phyloP scores from a whole-genome alignment of 192 early-diverging fungal genomes.

The Entomortierella chlamydospora region DNA sequence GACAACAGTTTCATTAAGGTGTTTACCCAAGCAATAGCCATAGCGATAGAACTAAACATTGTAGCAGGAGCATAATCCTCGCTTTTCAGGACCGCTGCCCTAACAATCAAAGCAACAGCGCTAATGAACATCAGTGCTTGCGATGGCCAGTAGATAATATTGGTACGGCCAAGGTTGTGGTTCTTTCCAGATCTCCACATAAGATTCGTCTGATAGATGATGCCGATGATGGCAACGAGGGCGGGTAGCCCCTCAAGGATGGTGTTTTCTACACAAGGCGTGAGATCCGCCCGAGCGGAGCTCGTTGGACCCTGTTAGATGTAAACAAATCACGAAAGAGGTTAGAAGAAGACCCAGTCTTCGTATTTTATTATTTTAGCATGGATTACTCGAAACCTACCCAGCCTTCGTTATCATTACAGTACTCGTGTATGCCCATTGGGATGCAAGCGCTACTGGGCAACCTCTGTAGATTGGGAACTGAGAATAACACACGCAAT shows the following conservation, averaged over 20 bases:
- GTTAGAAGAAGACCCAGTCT: too few species aligned
- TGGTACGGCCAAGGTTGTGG: constrained; percentile 42
- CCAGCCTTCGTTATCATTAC: constrained; percentile 38
- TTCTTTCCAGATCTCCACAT: constrained; percentile 39
- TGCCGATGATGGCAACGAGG: constrained; percentile 16
- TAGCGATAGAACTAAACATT: constrained; percentile 38
- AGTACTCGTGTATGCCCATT: constrained; percentile 27
- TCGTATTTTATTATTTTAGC: too few species aligned
- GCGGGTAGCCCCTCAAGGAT: constrained; percentile 44
- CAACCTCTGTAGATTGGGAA: background rate
- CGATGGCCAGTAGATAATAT: constrained; percentile 45
- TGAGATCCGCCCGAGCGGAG: constrained; percentile 17
- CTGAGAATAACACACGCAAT: background rate
- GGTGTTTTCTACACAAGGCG: constrained; percentile 48
- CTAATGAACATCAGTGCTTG: constrained; percentile 41
- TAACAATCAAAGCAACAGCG: constrained; percentile 23
- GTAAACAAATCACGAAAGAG: too few species aligned
- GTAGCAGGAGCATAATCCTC: constrained; percentile 31
- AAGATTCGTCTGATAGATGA: background rate
- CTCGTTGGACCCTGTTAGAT: constrained; percentile 43
- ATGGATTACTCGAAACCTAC: too few species aligned
- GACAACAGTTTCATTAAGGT: too few species aligned
- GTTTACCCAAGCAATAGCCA: constrained; percentile 45
- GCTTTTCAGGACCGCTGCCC: constrained; percentile 22
- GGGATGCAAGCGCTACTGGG: background rate